Evolutionary conservation across 2,329 filamentous ascomycete genomes (phyloP), one percentile per base, ranked within the genome.

Genomic region (Fulvia fulva): DNA sequence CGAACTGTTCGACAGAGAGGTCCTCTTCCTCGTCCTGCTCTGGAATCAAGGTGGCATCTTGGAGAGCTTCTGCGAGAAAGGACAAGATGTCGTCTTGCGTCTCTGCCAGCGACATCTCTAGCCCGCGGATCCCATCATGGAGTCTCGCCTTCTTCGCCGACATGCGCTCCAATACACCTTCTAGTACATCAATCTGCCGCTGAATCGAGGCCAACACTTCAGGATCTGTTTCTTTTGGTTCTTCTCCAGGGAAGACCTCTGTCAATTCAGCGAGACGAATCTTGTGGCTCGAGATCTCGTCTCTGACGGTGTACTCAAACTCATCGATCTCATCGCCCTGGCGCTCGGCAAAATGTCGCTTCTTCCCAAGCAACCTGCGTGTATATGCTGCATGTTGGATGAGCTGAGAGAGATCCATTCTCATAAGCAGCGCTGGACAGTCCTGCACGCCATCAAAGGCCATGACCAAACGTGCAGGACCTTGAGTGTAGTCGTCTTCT

Each of bases 271-370:
- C 30, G 16, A 61, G 23, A 21, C 45, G 56, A 16, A 14, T 8
- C n/a, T 51, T 2, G 12, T 61, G 56, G 23, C 25, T 59, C 9
- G 11, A 14, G 3, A 56, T 61, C 49, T 61, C 56, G 11, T 14
- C 16, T 14, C 37, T 12, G 12, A 58, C 16, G 9, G 23, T 26
- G 7, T 19, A 7, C n/a, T 47, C 14, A 41, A 58, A 61, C 14
- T 44, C 32, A 8, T 25, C 12, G 28, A 61, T 47, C 23, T 8
- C 16, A 34, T 9, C n/a, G n/a, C n/a, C n/a, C 3, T 34, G 53
- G 46, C 43, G 21, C 9, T 16, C 28, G 21, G n/a, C 58, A 49
- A 14, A 5, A 1, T 51, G 8, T n/a, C 41, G 41, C 26, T 61
- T 41, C 22, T 46, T 32, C 23, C 23, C 3, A 12, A 45, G 49